Evolutionary conservation across 352 stramenopile genomes (phyloP), one percentile per base, ranked within the genome.

Genomic region (Phytophthora crassamura): DNA sequence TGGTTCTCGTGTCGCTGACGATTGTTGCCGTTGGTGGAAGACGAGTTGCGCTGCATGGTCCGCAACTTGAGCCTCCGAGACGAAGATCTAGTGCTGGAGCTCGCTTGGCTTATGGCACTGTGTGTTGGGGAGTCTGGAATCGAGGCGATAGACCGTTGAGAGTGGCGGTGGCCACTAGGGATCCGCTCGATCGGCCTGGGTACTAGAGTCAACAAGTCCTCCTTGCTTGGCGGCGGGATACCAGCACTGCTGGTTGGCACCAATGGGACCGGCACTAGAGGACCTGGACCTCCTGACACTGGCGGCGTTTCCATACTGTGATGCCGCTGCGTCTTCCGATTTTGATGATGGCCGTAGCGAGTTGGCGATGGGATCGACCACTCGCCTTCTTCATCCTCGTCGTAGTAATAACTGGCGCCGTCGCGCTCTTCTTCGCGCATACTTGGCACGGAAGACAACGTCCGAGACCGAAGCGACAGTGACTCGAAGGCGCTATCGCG

Each of bases 361-460:
- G 33, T 46, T 18, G 56, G 63, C 15, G 59, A 65, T 48, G 69
- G 59, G 15, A 74, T 67, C 4, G 64, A 70, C 64, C 69, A 72
- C 2, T 59, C 55, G 28, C 40, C 39, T 47, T 59, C 64, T 45
- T 63, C 55, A 52, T 32, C 22, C 14, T 64, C 50, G 30, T 51
- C 16, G 51, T 49, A 36, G 34, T 61, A 60, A 36, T 60, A 41
- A 4, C n/a, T n/a, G n/a, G 53, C 45, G 9, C 25, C 34, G 22
- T 57, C 38, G 0, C 55, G 45, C 6, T 67, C 38, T 0, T 67
- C 60, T 59, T 64, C 55, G 3, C 49, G 11, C 30, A 61, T 7
- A 39, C 51, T 66, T 42, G 56, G 20, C 36, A 59, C 46, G 7
- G 47, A 73, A n/a, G 67, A 72, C 15, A 48, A 70, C 4, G 63